Percentiles rank a stretch among this genome's conserved stretches.
These are phyloP conservation scores for Monilinia polystroma DNA, from an alignment of 2,329 filamentous ascomycete species.

Conservation along the genomic window DNA sequence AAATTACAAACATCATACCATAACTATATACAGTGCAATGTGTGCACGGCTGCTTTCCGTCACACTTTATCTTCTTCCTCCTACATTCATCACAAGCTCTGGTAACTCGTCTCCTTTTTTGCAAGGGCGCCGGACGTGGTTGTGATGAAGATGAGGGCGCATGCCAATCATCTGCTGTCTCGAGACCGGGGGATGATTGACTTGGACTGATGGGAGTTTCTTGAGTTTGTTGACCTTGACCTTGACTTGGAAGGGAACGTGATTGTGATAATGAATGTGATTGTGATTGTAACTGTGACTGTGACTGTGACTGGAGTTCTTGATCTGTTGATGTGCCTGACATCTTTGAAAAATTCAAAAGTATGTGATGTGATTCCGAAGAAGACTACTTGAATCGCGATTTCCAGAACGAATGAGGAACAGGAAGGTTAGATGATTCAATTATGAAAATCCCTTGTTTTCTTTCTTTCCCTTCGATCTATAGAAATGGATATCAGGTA, in stretches of 20 bases:
- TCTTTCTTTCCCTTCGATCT: background rate
- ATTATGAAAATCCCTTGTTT: background rate
- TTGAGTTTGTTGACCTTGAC: constrained; percentile 13
- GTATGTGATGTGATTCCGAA: constrained; percentile 1
- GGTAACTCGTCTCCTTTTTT: constrained; percentile 72
- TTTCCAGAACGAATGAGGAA: background rate
- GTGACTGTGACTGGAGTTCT: constrained; percentile 11
- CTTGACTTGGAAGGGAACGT: background rate
- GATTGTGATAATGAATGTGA: background rate
- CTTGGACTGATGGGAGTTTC: constrained; percentile 16
- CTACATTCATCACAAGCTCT: constrained; percentile 80
- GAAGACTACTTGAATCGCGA: constrained; percentile 8
- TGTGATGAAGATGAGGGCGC: constrained; percentile 13
- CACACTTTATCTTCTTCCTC: constrained; percentile 84
- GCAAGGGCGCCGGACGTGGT: constrained; percentile 18
- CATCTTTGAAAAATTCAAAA: constrained; percentile 23
- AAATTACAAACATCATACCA: constrained; percentile 56
- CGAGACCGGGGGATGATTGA: constrained; percentile 22
- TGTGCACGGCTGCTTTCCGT: constrained; percentile 81
- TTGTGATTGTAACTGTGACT: background rate
- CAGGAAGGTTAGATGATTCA: background rate
- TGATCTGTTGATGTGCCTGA: constrained; percentile 29
- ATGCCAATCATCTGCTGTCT: constrained; percentile 16
- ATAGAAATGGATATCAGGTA: background rate
- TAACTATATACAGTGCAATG: constrained; percentile 99